phyloP scores from a whole-genome alignment of 1,284 basidiomycete species.

The Macrocystidia cucumis region DNA sequence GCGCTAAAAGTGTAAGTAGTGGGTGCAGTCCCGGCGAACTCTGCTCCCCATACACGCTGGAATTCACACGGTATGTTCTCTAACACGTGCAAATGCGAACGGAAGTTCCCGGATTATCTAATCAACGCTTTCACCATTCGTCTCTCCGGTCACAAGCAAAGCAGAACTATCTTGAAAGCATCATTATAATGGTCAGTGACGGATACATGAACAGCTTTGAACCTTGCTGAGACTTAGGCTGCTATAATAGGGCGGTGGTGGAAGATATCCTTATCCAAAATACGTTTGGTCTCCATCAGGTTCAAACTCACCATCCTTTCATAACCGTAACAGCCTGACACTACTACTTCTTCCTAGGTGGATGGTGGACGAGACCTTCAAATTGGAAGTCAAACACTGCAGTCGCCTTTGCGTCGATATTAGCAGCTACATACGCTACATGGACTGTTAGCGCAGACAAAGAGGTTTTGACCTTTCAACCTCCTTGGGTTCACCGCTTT shows the following conservation, averaged over 20 bases:
- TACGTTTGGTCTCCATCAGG: slow-evolving; percentile 66
- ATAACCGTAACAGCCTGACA: slow-evolving; percentile 1
- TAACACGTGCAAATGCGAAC: too few species aligned
- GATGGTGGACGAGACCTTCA: slow-evolving; percentile 67
- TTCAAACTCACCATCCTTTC: slow-evolving; percentile 18
- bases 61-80: too few species aligned
- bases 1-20: too few species aligned
- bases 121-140: too few species aligned
- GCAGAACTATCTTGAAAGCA: too few species aligned
- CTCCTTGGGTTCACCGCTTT: neutral
- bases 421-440: slow-evolving; percentile 46
- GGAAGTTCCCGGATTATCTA: too few species aligned
- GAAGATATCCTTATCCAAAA: slow-evolving; percentile 64
- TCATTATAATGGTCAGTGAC: too few species aligned
- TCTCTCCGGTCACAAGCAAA: too few species aligned
- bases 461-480: slow-evolving; percentile 36
- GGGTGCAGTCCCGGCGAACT: too few species aligned
- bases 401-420: slow-evolving; percentile 50
- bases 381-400: slow-evolving; percentile 68
- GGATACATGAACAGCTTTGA: too few species aligned
- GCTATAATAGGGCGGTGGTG: slow-evolving; percentile 54
- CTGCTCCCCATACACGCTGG: too few species aligned
- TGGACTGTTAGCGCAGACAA: slow-evolving; percentile 57
- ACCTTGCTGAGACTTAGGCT: too few species aligned
- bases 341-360: slow-evolving; percentile 33